phyloP scores from a whole-genome alignment of 495 filamentous ascomycete genomes.

The Aspergillus biplanus region DNA sequence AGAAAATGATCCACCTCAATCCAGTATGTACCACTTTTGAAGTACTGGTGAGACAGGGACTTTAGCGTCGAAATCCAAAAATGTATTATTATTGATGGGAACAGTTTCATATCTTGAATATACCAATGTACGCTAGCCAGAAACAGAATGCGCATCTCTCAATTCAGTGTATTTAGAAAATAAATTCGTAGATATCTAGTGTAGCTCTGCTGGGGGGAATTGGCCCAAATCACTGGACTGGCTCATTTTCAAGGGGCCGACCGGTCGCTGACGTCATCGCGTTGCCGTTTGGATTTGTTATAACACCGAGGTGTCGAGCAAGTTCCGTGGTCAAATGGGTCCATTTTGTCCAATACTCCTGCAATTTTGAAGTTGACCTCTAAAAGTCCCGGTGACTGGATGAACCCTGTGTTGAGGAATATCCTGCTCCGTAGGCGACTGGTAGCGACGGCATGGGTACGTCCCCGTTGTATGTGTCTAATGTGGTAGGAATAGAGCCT shows the following conservation, averaged over 20 bases:
- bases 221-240: too few relatives aligned
- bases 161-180: too few relatives aligned
- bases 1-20: not conserved
- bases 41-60: not conserved
- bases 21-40: not conserved
- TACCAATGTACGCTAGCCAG: too few relatives aligned
- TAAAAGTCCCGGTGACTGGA: conserved; percentile 36
- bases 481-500: conserved; percentile 31
- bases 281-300: too few relatives aligned
- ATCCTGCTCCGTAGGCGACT: conserved; percentile 38
- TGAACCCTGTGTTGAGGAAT: conserved; percentile 35
- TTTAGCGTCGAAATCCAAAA: not conserved
- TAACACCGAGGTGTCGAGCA: too few relatives aligned
- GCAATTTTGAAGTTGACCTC: conserved; percentile 1
- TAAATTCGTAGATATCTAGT: too few relatives aligned
- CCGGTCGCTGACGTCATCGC: too few relatives aligned
- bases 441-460: conserved; percentile 39
- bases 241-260: too few relatives aligned
- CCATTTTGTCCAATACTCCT: not conserved
- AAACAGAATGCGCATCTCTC: too few relatives aligned
- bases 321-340: not conserved
- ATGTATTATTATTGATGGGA: too few relatives aligned
- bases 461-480: conserved; percentile 40
- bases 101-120: too few relatives aligned
- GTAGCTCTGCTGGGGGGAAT: too few relatives aligned